Evolutionary conservation across 108 stramenopile species (phyloP).

Genomic region (Fragilariopsis cylindrus): DNA sequence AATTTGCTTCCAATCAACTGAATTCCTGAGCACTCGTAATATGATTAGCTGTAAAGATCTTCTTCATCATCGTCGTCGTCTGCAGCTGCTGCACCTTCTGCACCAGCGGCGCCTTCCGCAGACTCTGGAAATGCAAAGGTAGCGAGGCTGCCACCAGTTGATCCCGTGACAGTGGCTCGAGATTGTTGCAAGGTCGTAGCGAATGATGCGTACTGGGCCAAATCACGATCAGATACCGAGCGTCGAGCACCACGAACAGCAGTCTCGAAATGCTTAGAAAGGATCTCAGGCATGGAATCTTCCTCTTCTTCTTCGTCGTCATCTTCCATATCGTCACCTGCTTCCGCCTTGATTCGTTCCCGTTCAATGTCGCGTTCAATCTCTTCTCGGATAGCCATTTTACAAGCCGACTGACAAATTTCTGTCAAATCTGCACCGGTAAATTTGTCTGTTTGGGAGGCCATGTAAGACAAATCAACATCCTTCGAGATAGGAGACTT

Average conservation of each 20-base stretch:
- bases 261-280: slow-evolving; percentile 95
- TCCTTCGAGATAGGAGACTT: slow-evolving; percentile 98
- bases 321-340: slow-evolving; percentile 68
- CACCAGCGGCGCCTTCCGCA: slow-evolving; percentile 45
- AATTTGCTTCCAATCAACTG: too few relatives aligned
- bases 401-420: slow-evolving; percentile 99
- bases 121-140: slow-evolving; percentile 90
- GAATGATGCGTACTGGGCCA: slow-evolving; percentile 99
- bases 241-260: slow-evolving; percentile 97
- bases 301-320: slow-evolving; percentile 93
- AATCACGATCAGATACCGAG: slow-evolving; percentile 96
- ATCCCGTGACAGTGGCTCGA: slow-evolving; percentile 87
- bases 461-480: slow-evolving; percentile 95
- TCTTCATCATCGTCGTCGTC: slow-evolving; percentile 89
- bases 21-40: too few relatives aligned
- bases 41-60: slow-evolving; percentile 88
- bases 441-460: slow-evolving; percentile 98
- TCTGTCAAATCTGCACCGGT: slow-evolving; percentile 99
- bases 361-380: slow-evolving; percentile 98
- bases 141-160: slow-evolving; percentile 84
- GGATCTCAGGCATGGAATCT: slow-evolving; percentile 97
- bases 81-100: slow-evolving; percentile 39
- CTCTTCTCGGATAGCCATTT: slow-evolving; percentile 98
- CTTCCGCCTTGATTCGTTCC: slow-evolving; percentile 90
- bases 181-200: slow-evolving; percentile 95